Conservation (phyloP, 306 rosid genomes). For the Trifolium fragiferum region DNA sequence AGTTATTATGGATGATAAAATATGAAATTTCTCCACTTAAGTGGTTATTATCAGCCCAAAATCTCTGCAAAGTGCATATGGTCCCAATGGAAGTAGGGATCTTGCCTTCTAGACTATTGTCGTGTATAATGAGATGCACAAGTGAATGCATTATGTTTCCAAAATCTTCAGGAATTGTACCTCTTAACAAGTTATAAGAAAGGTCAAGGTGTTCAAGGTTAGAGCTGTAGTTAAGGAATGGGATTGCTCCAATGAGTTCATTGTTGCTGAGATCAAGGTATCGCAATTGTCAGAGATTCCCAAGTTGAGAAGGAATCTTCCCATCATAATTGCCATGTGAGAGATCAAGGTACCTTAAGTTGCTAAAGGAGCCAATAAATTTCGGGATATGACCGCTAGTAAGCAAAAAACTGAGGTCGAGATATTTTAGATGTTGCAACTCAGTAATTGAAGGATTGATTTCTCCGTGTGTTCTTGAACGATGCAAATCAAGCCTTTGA, state of each 20-base stretch:
- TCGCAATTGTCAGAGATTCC: neutral
- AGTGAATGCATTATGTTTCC: constrained; percentile 4
- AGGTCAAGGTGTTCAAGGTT: neutral
- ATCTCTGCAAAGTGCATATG: neutral
- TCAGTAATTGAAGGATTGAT: constrained; percentile 6
- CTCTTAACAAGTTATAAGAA: neutral
- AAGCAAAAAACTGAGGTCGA: neutral
- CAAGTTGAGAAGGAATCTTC: neutral
- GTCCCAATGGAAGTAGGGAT: constrained; percentile 17
- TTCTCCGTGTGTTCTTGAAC: too few species aligned
- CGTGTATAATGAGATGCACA: neutral
- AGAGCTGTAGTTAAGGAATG: constrained; percentile 8
- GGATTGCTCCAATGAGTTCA: neutral
- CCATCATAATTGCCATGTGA: neutral
- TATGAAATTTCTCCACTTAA: constrained; percentile 22
- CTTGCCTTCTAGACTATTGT: neutral
- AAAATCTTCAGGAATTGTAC: neutral
- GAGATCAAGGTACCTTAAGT: constrained; percentile 28
- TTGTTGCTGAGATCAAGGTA: neutral
- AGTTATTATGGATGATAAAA: neutral
- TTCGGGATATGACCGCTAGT: neutral
- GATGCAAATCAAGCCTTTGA: too few species aligned
- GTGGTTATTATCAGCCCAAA: accelerated
- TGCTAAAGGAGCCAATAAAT: constrained; percentile 8
- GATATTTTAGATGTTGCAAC: neutral